Evolutionary conservation across 163 green algal species (phyloP).

Genomic region (Scenedesmus sp.): DNA sequence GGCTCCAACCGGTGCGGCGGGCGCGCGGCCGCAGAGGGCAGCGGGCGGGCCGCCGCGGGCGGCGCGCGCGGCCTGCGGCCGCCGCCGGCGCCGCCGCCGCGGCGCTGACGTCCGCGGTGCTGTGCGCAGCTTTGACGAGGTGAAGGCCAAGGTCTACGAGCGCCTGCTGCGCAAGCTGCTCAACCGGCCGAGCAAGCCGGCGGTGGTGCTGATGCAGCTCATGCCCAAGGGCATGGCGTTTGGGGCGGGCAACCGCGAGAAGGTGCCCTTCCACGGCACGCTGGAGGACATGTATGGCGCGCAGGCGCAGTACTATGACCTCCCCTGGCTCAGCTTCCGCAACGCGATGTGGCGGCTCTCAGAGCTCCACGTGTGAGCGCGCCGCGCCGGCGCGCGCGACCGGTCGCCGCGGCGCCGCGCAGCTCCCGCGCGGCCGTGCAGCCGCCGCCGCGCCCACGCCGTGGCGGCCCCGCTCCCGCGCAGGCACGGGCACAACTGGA

Average conservation of each 20-base stretch:
- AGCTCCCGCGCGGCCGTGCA: too few relatives aligned
- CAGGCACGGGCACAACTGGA: conserved; percentile 45
- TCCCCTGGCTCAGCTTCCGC: conserved; percentile 46
- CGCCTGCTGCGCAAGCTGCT: conserved; percentile 56
- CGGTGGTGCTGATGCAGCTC: conserved; percentile 54
- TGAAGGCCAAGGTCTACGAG: conserved; percentile 55
- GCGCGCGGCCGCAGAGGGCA: too few relatives aligned
- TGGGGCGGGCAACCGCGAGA: conserved; percentile 16
- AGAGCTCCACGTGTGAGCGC: conserved; percentile 35
- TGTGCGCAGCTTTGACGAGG: conserved; percentile 36
- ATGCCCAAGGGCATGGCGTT: conserved; percentile 53
- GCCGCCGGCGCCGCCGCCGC: too few relatives aligned
- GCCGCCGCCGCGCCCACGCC: too few relatives aligned
- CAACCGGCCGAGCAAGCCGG: conserved; percentile 32
- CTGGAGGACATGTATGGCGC: conserved; percentile 49
- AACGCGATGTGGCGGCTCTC: conserved; percentile 44
- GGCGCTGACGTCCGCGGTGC: background rate
- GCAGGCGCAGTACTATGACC: conserved; percentile 50
- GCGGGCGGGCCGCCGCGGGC: too few relatives aligned
- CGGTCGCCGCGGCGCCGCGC: too few relatives aligned
- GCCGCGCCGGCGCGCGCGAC: background rate
- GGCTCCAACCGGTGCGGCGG: conserved; percentile 34
- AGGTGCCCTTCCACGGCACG: conserved; percentile 44
- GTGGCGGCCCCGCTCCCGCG: background rate
- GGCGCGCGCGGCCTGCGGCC: too few relatives aligned